Percentiles rank a stretch among this genome's conserved stretches.
These are phyloP conservation scores for Castanea mollissima DNA, from an alignment of 306 rosid species.

Conservation along the genomic window DNA sequence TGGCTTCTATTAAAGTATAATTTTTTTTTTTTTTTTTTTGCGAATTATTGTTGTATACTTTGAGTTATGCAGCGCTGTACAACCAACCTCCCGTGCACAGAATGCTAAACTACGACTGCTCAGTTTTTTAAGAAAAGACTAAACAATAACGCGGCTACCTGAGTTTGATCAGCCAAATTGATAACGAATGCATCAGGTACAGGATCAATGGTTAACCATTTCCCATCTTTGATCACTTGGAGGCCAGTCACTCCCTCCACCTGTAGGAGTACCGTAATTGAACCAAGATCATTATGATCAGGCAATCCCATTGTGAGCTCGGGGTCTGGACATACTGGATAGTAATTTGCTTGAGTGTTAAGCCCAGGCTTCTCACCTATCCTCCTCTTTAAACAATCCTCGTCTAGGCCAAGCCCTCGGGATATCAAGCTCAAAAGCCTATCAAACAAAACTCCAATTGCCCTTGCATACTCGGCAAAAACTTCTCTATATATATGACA, in stretches of 20 bases:
- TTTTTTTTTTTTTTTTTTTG: no score
- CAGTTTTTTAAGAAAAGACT: not conserved
- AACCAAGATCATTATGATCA: slow-evolving; percentile 14
- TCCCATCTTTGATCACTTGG: slow-evolving; percentile 5
- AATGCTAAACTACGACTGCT: no score
- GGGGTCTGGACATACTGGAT: slow-evolving; percentile 19
- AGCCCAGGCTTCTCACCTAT: slow-evolving; percentile 31
- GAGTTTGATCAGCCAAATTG: slow-evolving; percentile 18
- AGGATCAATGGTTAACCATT: slow-evolving; percentile 15
- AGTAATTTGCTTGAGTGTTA: slow-evolving; percentile 14
- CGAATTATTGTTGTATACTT: no score
- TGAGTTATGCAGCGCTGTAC: no score
- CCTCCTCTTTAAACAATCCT: slow-evolving; percentile 25
- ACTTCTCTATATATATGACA: slow-evolving; percentile 27
- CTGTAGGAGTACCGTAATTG: slow-evolving; percentile 8
- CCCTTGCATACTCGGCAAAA: slow-evolving; percentile 46
- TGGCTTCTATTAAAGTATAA: no score
- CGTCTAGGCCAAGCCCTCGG: slow-evolving; percentile 44
- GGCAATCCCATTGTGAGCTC: slow-evolving; percentile 14
- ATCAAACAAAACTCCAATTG: slow-evolving; percentile 30
- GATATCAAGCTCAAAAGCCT: slow-evolving; percentile 43
- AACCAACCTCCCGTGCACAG: no score
- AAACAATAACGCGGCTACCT: not conserved
- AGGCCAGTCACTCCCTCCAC: slow-evolving; percentile 17
- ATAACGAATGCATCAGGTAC: slow-evolving; percentile 20